phyloP scores from a whole-genome alignment of 805 yeast genomes.

The Candida broadrunensis region DNA sequence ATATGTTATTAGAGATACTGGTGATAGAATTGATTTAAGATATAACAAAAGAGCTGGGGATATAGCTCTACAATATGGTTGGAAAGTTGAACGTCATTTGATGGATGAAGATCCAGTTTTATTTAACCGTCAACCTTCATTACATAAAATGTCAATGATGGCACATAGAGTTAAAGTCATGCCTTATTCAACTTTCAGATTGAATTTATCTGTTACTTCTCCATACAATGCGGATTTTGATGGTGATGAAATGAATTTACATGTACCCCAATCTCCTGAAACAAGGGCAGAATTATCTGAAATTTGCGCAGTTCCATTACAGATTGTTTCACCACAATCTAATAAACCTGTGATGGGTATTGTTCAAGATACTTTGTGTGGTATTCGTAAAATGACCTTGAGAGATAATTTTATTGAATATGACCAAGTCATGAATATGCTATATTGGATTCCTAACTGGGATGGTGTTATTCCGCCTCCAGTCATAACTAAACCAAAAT shows the following conservation, averaged over 20 bases:
- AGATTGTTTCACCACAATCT: slow-evolving; percentile 97
- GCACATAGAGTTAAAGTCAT: slow-evolving; percentile 97
- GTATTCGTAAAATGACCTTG: slow-evolving; percentile 91
- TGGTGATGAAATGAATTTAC: slow-evolving; percentile 99
- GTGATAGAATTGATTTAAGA: slow-evolving; percentile 96
- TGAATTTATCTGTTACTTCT: slow-evolving; percentile 94
- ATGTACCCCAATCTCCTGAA: slow-evolving; percentile 97
- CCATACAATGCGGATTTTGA: slow-evolving; percentile 99
- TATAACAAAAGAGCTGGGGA: slow-evolving; percentile 99
- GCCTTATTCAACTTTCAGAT: slow-evolving; percentile 97
- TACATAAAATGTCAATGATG: slow-evolving; percentile 99
- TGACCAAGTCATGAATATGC: slow-evolving; percentile 93
- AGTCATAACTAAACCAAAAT: slow-evolving; percentile 89
- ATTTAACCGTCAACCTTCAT: slow-evolving; percentile 98
- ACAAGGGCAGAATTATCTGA: slow-evolving; percentile 95
- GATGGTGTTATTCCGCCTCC: slow-evolving; percentile 98
- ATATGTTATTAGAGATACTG: slow-evolving; percentile 96
- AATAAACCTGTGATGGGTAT: slow-evolving; percentile 99
- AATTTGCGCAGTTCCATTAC: slow-evolving; percentile 95
- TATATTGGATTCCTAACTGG: slow-evolving; percentile 98
- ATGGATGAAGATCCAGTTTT: slow-evolving; percentile 97
- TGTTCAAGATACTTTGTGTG: slow-evolving; percentile 98
- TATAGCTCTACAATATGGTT: slow-evolving; percentile 94
- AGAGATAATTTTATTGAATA: slow-evolving; percentile 86
- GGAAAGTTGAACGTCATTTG: slow-evolving; percentile 98